Percentiles rank a stretch among this genome's conserved stretches.
Conservation (phyloP, 1,284 basidiomycete genomes). For the Cryptococcus sp. region DNA sequence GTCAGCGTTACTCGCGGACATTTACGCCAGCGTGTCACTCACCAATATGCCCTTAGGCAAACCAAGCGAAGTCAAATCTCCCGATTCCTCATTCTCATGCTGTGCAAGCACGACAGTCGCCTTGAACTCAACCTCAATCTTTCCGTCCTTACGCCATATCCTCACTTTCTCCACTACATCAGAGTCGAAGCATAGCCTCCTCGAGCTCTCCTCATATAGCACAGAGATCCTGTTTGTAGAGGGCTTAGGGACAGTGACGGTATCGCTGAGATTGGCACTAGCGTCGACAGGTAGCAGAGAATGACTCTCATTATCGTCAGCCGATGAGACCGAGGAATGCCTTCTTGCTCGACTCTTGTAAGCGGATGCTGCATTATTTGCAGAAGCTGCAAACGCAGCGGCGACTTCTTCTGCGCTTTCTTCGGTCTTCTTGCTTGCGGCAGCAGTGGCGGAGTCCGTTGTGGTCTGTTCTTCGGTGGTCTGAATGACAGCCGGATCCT, state of each 20-base stretch:
- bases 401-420: constrained; percentile 24
- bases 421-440: constrained; percentile 11
- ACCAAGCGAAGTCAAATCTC: constrained; percentile 14
- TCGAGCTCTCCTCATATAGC: constrained; percentile 83
- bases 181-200: constrained; percentile 84
- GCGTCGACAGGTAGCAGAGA: neutral
- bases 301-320: constrained; percentile 17
- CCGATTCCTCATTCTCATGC: constrained; percentile 10
- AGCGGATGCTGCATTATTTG: constrained; percentile 35
- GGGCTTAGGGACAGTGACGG: constrained; percentile 8
- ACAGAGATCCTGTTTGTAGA: constrained; percentile 42
- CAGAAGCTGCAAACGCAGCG: constrained; percentile 29
- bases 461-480: neutral
- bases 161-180: constrained; percentile 78
- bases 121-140: constrained; percentile 76
- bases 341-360: constrained; percentile 32
- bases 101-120: constrained; percentile 55
- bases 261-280: neutral
- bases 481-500: neutral
- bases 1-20: neutral
- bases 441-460: neutral
- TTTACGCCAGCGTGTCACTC: constrained; percentile 17
- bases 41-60: constrained; percentile 52
- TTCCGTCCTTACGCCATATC: constrained; percentile 77
- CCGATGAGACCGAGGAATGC: constrained; percentile 28